Evolutionary conservation across 2,329 filamentous ascomycete genomes (phyloP).

Genomic region (Sclerotinia subarctica): DNA sequence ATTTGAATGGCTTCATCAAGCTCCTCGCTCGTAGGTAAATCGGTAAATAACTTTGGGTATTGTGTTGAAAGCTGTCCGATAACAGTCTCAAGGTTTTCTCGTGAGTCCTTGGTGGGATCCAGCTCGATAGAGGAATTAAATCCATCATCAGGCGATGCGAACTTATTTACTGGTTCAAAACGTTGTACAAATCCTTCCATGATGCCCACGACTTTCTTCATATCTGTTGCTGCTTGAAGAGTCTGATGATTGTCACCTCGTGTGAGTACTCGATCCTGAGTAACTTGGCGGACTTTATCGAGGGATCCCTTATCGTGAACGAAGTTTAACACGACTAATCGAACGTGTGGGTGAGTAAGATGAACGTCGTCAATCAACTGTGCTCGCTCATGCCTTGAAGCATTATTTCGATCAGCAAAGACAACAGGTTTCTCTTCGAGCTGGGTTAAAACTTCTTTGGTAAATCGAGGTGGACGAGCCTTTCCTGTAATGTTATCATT

Average conservation of each 20-base stretch:
- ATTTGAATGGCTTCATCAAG: conserved; percentile 76
- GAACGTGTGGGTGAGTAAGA: conserved; percentile 58
- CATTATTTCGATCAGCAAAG: conserved; percentile 92
- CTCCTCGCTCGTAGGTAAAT: conserved; percentile 67
- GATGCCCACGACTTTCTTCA: conserved; percentile 74
- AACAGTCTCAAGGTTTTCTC: conserved; percentile 79
- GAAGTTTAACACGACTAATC: conserved; percentile 83
- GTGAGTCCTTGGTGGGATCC: conserved; percentile 72
- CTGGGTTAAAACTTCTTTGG: conserved; percentile 62
- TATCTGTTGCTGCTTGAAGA: conserved; percentile 77
- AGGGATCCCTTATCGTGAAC: conserved; percentile 69
- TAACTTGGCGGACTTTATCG: conserved; percentile 69
- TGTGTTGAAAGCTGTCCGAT: conserved; percentile 67
- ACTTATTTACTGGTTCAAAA: conserved; percentile 73
- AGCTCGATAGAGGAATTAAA: conserved; percentile 87
- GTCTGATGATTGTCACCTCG: conserved; percentile 98
- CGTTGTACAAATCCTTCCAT: conserved; percentile 92
- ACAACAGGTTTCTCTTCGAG: conserved; percentile 68
- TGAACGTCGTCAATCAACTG: conserved; percentile 82
- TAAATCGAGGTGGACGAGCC: conserved; percentile 74
- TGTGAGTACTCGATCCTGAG: conserved; percentile 72
- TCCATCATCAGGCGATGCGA: conserved; percentile 67
- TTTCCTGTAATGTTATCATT: conserved; percentile 92
- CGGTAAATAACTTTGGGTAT: conserved; percentile 72
- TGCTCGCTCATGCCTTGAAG: conserved; percentile 79